Evolutionary conservation across 2,329 filamentous ascomycete species (phyloP).

Genomic region (Neofusicoccum umdonicola): DNA sequence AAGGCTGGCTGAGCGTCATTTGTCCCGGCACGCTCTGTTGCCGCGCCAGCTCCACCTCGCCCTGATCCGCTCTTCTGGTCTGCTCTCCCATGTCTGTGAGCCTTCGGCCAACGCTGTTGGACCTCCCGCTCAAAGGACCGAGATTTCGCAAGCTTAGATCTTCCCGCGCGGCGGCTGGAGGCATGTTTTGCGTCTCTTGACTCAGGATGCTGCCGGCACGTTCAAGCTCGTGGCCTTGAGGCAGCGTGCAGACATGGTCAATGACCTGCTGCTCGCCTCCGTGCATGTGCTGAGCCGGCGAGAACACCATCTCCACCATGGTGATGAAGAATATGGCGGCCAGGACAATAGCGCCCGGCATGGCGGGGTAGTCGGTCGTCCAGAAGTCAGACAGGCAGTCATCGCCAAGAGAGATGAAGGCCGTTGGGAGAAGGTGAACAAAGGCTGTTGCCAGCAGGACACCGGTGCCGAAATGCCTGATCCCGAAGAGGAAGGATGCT

Average conservation of each 20-base stretch:
- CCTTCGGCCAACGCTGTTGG: neutral
- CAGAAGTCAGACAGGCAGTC: slow-evolving; percentile 39
- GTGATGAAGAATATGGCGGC: slow-evolving; percentile 62
- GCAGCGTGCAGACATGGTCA: slow-evolving; percentile 44
- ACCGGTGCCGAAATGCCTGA: slow-evolving; percentile 40
- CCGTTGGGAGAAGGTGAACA: slow-evolving; percentile 40
- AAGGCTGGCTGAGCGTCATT: neutral
- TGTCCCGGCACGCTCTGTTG: slow-evolving; percentile 18
- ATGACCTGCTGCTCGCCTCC: slow-evolving; percentile 55
- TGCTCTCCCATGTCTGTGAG: neutral
- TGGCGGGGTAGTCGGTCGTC: slow-evolving; percentile 37
- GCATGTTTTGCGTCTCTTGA: neutral
- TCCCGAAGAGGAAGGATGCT: slow-evolving; percentile 45
- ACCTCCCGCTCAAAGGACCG: slow-evolving; percentile 10
- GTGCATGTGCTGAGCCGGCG: slow-evolving; percentile 46
- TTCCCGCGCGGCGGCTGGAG: neutral
- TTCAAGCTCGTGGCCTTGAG: neutral
- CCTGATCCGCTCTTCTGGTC: neutral
- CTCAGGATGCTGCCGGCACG: neutral
- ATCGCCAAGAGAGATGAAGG: slow-evolving; percentile 38
- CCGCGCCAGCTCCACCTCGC: slow-evolving; percentile 3
- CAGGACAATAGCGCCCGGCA: slow-evolving; percentile 40
- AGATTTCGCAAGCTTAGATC: neutral
- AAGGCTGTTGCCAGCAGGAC: slow-evolving; percentile 41
- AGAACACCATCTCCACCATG: slow-evolving; percentile 83